Base-by-base conservation (phyloP, 2,329 filamentous ascomycete species). In the Coniochaeta sp. region DNA sequence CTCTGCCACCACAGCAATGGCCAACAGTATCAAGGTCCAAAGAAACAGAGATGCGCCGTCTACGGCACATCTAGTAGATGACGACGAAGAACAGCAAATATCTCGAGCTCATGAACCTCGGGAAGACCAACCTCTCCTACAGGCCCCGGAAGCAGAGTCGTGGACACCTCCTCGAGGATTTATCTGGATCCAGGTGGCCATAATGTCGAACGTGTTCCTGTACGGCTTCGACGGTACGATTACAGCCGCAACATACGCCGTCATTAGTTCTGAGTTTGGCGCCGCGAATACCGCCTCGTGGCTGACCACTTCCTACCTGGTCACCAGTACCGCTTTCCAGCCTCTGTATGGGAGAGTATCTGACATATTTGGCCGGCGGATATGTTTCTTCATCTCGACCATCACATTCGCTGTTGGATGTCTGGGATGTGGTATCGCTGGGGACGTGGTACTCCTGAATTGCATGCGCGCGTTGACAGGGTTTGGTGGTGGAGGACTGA, bases 241-340 rank as follows among this genome's bases (percentile, higher is more conserved):
- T 60, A 91, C 89, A 69, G 88, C 88, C 0, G 85, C 88, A 1
- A 89, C 85, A 1, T 89, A 91, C 68, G 86, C 87, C 2, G 84
- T 89, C 59, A 90, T 91, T 64, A 88, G 86, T 54, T 90, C 87
- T n/a, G 83, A 89, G 65, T 91, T 91, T 68, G 78, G 84, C 63
- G 83, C 88, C 3, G 86, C 87, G 12, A 90, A 91, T 67, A 84
- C 85, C 12, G 88, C 89, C 1, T 90, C 88, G 0, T 91, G 89
- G 89, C 75, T 91, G 24, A 89, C 87, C 1, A 91, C 88, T 0
- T 84, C 87, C 0, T 91, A 90, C 67, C 77, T 91, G 24, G 77
- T 91, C 61, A 90, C 88, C 0, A 86, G 82, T 6, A 90, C 88
- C 1, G 86, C 87, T 1, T 88, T 90, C 59, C 86, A 90, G 68